phyloP scores from a whole-genome alignment of 495 filamentous ascomycete species.

The Xylaria venustula region DNA sequence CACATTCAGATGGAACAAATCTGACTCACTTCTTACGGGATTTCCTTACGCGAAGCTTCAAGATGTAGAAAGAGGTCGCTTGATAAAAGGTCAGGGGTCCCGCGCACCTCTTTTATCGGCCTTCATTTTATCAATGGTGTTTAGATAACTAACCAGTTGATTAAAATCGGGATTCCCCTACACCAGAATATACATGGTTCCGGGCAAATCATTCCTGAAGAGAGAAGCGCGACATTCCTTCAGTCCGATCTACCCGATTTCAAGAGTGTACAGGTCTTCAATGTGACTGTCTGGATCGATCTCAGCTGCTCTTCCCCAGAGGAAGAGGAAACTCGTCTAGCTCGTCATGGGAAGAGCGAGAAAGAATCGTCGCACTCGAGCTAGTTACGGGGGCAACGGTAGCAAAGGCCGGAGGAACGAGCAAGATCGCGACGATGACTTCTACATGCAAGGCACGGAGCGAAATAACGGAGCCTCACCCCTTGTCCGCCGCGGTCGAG shows the following conservation, averaged over 20 bases:
- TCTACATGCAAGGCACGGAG: conserved; percentile 16
- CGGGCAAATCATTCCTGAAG: too few species aligned
- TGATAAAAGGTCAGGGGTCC: conserved; percentile 10
- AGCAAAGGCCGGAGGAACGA: not conserved
- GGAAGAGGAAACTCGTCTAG: not conserved
- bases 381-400: not conserved
- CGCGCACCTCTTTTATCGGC: not conserved
- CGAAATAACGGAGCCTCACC: not conserved
- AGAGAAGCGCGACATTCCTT: too few species aligned
- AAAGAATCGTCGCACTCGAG: not conserved
- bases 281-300: conserved; percentile 14
- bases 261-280: not conserved
- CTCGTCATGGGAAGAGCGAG: conserved; percentile 6
- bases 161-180: too few species aligned
- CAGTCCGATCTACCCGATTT: not conserved
- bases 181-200: too few species aligned
- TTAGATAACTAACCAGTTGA: too few species aligned
- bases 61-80: conserved; percentile 25
- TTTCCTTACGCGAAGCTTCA: conserved; percentile 13
- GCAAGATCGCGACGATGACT: conserved; percentile 20
- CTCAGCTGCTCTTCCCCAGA: not conserved
- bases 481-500: not conserved
- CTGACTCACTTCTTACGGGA: not conserved
- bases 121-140: not conserved
- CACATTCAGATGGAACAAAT: conserved; percentile 6